Evolutionary conservation across 148 eudicot species (phyloP).

Genomic region (Arctostaphylos glauca): DNA sequence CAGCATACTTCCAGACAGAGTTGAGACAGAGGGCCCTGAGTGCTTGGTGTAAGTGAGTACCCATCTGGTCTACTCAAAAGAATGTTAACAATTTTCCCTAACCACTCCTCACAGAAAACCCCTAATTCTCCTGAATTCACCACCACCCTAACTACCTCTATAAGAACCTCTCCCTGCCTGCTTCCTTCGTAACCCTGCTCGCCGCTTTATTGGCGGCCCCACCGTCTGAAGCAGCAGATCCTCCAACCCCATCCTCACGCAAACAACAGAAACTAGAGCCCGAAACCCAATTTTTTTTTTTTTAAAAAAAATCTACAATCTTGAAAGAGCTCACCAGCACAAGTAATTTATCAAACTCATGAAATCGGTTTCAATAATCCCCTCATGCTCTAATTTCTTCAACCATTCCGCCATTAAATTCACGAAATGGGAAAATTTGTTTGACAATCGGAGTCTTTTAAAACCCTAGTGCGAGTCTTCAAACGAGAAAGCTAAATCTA

Average conservation of each 20-base stretch:
- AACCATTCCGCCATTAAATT: neutral
- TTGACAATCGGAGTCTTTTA: neutral
- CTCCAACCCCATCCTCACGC: slow-evolving; percentile 58
- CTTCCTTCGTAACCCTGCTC: slow-evolving; percentile 88
- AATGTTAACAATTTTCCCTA: slow-evolving; percentile 40
- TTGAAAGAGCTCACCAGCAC: slow-evolving; percentile 29
- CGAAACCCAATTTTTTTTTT: slow-evolving; percentile 1
- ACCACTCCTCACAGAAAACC: slow-evolving; percentile 32
- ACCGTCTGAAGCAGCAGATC: slow-evolving; percentile 59
- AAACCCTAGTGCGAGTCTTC: neutral
- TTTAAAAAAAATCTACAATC: slow-evolving; percentile 22
- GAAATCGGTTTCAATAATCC: slow-evolving; percentile 31
- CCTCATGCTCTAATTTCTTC: slow-evolving; percentile 19
- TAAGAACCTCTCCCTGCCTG: slow-evolving; percentile 99
- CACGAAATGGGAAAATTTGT: neutral
- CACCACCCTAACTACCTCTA: slow-evolving; percentile 74
- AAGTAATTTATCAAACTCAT: slow-evolving; percentile 18
- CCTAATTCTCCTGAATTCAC: slow-evolving; percentile 17
- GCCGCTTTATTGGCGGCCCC: slow-evolving; percentile 84
- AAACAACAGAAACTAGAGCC: slow-evolving; percentile 28
- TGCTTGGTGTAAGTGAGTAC: slow-evolving; percentile 61
- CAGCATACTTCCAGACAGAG: slow-evolving; percentile 73
- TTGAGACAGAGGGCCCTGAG: slow-evolving; percentile 68
- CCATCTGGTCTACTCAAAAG: slow-evolving; percentile 50
- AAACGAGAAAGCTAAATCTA: neutral